Percentiles rank a stretch among this genome's conserved stretches.
Evolutionary conservation across 2,329 filamentous ascomycete genomes (phyloP).

Genomic region (Diaporthe citri): DNA sequence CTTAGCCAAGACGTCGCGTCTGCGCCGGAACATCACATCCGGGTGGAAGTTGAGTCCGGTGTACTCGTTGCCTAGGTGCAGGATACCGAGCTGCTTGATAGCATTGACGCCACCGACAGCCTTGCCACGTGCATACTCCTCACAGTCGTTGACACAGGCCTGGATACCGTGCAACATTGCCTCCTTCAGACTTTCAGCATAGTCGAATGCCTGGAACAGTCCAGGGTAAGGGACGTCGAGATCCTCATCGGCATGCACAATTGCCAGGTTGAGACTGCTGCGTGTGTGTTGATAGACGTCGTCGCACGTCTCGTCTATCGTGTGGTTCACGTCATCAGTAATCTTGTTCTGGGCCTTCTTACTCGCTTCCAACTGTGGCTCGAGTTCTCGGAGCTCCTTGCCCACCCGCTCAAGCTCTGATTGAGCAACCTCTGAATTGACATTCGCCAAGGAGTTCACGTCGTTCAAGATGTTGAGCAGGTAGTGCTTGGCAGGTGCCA

Average conservation of each 20-base stretch:
- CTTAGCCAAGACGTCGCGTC: constrained; percentile 83
- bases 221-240: constrained; percentile 90
- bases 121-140: constrained; percentile 84
- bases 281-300: constrained; percentile 90
- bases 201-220: constrained; percentile 86
- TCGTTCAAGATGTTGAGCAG: constrained; percentile 93
- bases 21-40: constrained; percentile 93
- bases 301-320: constrained; percentile 86
- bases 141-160: constrained; percentile 81
- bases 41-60: constrained; percentile 88
- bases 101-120: constrained; percentile 85
- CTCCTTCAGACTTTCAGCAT: constrained; percentile 91
- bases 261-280: constrained; percentile 79
- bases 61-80: constrained; percentile 91
- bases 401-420: constrained; percentile 87
- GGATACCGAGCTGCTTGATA: constrained; percentile 88
- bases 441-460: constrained; percentile 82
- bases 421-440: constrained; percentile 89
- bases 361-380: constrained; percentile 87
- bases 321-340: constrained; percentile 82
- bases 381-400: constrained; percentile 82
- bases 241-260: constrained; percentile 81
- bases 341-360: constrained; percentile 84
- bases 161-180: constrained; percentile 93
- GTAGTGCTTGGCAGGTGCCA: constrained; percentile 96